Percentiles rank a stretch among this genome's conserved stretches.
These are phyloP conservation scores for Acidomyces sp. DNA, from an alignment of 495 filamentous ascomycete species.

Conservation along the genomic window DNA sequence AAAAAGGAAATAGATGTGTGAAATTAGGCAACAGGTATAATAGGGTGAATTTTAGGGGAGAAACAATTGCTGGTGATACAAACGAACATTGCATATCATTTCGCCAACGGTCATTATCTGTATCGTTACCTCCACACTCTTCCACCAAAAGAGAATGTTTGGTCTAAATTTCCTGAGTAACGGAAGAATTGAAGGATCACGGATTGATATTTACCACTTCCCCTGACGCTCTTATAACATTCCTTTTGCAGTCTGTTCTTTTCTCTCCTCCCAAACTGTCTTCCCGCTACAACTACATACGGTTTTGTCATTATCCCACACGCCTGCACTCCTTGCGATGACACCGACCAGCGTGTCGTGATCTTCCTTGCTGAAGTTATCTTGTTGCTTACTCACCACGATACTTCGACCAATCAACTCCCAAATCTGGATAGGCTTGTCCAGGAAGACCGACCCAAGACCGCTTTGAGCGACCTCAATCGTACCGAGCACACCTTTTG, in stretches of 20 bases:
- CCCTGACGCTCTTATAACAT: too few relatives aligned
- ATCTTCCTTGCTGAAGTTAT: constrained; percentile 53
- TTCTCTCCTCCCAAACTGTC: constrained; percentile 93
- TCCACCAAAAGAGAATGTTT: too few relatives aligned
- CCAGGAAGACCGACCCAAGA: constrained; percentile 62
- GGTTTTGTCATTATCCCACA: constrained; percentile 98
- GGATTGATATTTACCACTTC: too few relatives aligned
- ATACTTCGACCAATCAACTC: constrained; percentile 88
- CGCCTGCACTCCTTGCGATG: constrained; percentile 83
- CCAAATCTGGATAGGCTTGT: constrained; percentile 75
- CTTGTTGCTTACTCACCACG: constrained; percentile 47
- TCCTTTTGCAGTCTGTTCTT: constrained; percentile 73
- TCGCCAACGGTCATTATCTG: too few relatives aligned
- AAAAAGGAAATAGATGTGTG: too few relatives aligned
- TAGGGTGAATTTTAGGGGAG: too few relatives aligned
- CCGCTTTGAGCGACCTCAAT: constrained; percentile 58
- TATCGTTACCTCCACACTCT: too few relatives aligned
- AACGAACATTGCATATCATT: too few relatives aligned
- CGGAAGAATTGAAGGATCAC: too few relatives aligned
- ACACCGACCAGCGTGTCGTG: constrained; percentile 78
- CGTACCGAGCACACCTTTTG: constrained; percentile 58
- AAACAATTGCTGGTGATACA: too few relatives aligned
- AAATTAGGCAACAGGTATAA: too few relatives aligned
- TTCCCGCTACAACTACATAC: constrained; percentile 92
- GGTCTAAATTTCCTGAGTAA: too few relatives aligned